These are phyloP conservation scores for Cladosporium oxysporum DNA, from an alignment of 2,329 filamentous ascomycete species.

Conservation along the genomic window DNA sequence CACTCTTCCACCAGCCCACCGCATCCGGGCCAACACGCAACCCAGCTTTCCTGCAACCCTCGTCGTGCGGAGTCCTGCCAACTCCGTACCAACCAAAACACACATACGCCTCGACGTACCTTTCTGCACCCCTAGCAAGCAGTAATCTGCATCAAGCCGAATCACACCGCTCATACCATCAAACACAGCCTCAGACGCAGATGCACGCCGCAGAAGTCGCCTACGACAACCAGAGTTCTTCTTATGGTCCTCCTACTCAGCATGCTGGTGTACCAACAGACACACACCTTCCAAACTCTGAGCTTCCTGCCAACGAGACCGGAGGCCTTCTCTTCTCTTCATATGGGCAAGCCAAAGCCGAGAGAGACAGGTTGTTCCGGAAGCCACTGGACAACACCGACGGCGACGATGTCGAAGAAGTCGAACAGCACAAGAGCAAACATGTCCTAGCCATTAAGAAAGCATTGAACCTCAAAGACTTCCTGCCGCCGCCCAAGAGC, in stretches of 20 bases:
- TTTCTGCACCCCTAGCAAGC: not conserved
- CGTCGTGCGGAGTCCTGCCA: not conserved
- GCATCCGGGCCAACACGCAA: not conserved
- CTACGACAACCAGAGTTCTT: not conserved
- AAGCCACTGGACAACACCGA: not conserved
- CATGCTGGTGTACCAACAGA: not conserved
- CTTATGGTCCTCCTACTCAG: not conserved
- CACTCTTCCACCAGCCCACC: not conserved
- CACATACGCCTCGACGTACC: not conserved
- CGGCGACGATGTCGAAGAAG: conserved; percentile 10
- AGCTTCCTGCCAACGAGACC: not conserved
- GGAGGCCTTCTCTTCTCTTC: not conserved
- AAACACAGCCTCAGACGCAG: not conserved
- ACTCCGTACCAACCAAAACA: not conserved
- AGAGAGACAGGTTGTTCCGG: not conserved
- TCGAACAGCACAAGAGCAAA: not conserved
- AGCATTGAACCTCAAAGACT: not conserved
- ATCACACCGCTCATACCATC: not conserved
- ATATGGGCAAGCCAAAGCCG: not conserved
- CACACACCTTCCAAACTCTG: not conserved
- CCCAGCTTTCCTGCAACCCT: not conserved
- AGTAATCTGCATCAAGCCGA: not conserved
- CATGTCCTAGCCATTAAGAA: not conserved
- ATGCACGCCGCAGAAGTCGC: not conserved
- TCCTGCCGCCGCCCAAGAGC: not conserved